Base-by-base conservation (phyloP, 192 early-diverging fungal genomes). In the Podila epicladia region DNA sequence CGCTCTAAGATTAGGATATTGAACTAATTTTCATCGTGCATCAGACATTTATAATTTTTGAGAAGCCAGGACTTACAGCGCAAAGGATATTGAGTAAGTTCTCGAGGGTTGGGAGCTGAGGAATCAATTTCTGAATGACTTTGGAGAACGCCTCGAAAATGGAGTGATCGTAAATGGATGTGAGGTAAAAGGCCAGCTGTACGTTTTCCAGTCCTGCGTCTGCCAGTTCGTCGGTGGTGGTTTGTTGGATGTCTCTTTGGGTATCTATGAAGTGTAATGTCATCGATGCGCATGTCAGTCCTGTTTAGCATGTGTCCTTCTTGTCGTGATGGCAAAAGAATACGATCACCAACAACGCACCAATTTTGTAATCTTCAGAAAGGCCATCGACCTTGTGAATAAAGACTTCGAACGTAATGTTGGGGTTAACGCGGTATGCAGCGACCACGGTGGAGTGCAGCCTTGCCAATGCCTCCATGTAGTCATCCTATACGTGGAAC, bases 331-430 rank as follows among this genome's bases (percentile, higher is more conserved):
- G 17, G 41, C 11, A 17, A 15, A 15, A 3, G 41, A 45, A 45
- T 2, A 12, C 26, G 22, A 24, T 35, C 22, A 9, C 13, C 17
- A 22, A 41, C 5, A 1, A 13, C 79, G 35, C 82, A 94, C 93
- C 95, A 86, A 95, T 92, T 88, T 97, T 97, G 83, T 94, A 94
- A 71, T 99, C 97, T 73, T 98, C 96, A 0, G 94, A 94, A 53
- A 99, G 85, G 33, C 96, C 96, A 72, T 99, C 97, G 3, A 97
- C 94, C 86, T 99, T 99, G 87, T 99, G 95, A 62, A 99, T 93
- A 65, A 99, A 93, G 9, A 99, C 92, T 76, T 98, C 96, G 82
- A 97, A 96, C 0, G 92, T 90, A 11, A 99, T 93, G 66, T 89
- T 87, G 62, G 90, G 88, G 74, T 98, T 99, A 38, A 92, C 88